Base-by-base conservation (phyloP, 306 rosid genomes). In the Rubus idaeus region DNA sequence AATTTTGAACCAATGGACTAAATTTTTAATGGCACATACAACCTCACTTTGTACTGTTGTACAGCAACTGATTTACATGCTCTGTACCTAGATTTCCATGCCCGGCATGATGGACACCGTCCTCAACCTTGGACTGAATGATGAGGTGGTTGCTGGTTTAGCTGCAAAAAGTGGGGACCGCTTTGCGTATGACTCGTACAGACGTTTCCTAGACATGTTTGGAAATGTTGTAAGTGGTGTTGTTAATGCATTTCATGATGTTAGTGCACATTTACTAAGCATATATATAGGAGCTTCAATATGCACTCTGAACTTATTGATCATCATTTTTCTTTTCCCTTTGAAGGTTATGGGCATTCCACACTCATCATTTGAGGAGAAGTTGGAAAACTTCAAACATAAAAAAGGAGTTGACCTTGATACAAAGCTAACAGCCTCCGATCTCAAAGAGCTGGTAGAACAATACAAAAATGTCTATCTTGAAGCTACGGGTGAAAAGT, bases 61-160 rank as follows among this genome's bases (percentile, higher is more conserved):
- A 9, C 40, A 63, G 67, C 9, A 65, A 65, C 62, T 62, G 67
- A 77, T 56, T 66, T 77, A 51, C 39, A 26, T 55, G 70, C 71
- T 76, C 0, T 56, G 18, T 26, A 50, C 70, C 52, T 68, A 95
- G 97, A 87, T 95, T 83, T 95, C 99, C 68, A 95, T 95, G 99
- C 99, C 97, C 65, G 99, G 99, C 71, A 95, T 92, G 97, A 95
- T 92, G 99, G 99, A 95, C 87, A 95, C 97, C 26, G 93, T 95
- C 82, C 99, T 95, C 86, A 95, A 95, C 89, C 97, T 95, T 68
- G 99, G 99, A 78, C 80, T 95, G 61, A 92, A 92, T 80, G 97
- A 95, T 75, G 89, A 92, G 70, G 97, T 95, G 69, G 97, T 88
- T 67, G 88, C 88, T 78, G 97, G 97, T 51, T 86, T 95, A 84